phyloP scores from a whole-genome alignment of 2,329 filamentous ascomycete genomes.

The Pyrenochaeta sp. region DNA sequence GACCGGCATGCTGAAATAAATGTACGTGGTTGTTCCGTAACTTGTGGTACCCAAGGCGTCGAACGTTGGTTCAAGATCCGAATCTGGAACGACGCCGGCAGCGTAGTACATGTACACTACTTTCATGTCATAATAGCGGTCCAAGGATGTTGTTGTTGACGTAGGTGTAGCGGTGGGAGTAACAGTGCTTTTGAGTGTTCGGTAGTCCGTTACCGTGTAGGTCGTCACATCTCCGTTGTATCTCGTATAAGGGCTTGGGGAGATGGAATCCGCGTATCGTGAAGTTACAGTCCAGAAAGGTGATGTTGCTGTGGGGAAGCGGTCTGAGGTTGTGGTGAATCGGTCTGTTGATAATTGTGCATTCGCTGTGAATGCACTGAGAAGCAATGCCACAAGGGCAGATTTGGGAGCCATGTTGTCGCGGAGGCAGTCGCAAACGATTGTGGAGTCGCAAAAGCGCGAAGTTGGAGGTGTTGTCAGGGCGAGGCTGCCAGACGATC shows the following conservation, averaged over 20 bases:
- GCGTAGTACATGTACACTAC: slow-evolving; percentile 31
- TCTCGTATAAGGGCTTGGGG: slow-evolving; percentile 23
- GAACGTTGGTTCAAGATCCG: slow-evolving; percentile 30
- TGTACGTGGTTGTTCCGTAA: slow-evolving; percentile 12
- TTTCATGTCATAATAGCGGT: slow-evolving; percentile 18
- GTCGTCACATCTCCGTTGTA: slow-evolving; percentile 10
- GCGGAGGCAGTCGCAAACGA: slow-evolving; percentile 5
- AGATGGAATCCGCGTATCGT: slow-evolving; percentile 23
- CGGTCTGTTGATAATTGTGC: slow-evolving; percentile 13
- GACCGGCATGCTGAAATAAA: slow-evolving; percentile 35
- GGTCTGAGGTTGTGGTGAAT: no score
- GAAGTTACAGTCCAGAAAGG: slow-evolving; percentile 37
- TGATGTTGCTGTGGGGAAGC: slow-evolving; percentile 7
- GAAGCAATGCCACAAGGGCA: slow-evolving; percentile 20
- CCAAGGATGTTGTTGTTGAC: slow-evolving; percentile 17
- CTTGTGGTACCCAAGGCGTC: slow-evolving; percentile 13
- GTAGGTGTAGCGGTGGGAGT: slow-evolving; percentile 34
- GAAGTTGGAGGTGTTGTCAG: slow-evolving; percentile 17
- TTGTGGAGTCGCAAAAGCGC: slow-evolving; percentile 13
- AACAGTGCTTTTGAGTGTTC: slow-evolving; percentile 30
- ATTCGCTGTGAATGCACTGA: slow-evolving; percentile 15
- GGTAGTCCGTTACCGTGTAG: slow-evolving; percentile 14
- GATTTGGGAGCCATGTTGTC: slow-evolving; percentile 24
- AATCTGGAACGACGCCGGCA: slow-evolving; percentile 26
- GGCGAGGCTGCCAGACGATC: slow-evolving; percentile 13